Evolutionary conservation across 768 basidiomycete genomes (phyloP).

Genomic region (Mycena latifolia): DNA sequence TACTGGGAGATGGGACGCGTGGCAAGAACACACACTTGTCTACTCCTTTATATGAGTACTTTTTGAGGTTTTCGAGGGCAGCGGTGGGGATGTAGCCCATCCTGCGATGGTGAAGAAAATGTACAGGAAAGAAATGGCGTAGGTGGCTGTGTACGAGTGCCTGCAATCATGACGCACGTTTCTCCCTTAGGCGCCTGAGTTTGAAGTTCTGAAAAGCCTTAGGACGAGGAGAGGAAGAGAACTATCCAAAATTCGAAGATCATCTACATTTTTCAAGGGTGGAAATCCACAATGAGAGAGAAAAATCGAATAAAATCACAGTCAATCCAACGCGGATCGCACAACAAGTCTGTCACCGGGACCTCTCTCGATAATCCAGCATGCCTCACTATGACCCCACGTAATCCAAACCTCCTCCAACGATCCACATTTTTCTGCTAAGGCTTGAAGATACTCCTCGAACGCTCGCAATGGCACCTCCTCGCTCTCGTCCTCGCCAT

Average conservation of each 20-base stretch:
- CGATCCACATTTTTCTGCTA: not conserved
- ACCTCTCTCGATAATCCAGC: slow-evolving; percentile 5
- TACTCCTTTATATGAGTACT: slow-evolving; percentile 84
- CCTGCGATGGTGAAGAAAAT: slow-evolving; percentile 6
- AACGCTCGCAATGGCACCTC: not conserved
- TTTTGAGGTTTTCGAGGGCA: slow-evolving; percentile 80
- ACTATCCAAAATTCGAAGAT: no score
- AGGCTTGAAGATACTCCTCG: not conserved
- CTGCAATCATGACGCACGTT: no score
- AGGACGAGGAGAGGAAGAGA: no score
- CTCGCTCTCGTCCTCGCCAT: no score
- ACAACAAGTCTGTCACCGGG: no score
- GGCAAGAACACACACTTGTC: slow-evolving; percentile 71
- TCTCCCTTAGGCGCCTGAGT: no score
- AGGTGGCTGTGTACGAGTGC: slow-evolving; percentile 5
- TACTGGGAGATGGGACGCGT: slow-evolving; percentile 10
- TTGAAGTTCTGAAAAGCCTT: no score
- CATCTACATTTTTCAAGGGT: no score
- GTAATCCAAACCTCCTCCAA: slow-evolving; percentile 13
- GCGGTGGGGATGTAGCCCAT: slow-evolving; percentile 77
- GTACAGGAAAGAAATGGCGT: not conserved
- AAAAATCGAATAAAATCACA: no score
- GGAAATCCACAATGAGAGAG: no score
- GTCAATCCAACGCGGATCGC: no score
- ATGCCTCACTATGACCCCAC: not conserved